Percentiles rank a stretch among this genome's conserved stretches.
These are phyloP conservation scores for Athelia psychrophila DNA, from an alignment of 1,284 basidiomycete genomes.

Conservation along the genomic window DNA sequence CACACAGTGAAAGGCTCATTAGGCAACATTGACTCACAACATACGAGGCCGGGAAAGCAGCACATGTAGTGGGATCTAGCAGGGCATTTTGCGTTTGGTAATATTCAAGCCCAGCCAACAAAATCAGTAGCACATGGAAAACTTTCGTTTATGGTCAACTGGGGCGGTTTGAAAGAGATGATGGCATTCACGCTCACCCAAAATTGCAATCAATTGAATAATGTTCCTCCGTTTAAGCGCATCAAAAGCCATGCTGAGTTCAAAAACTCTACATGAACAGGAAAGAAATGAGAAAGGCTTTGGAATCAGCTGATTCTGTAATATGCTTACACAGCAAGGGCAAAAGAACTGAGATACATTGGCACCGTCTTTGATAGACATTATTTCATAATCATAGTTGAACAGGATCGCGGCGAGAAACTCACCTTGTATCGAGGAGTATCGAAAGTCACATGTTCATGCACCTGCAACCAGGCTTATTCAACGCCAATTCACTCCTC, in stretches of 20 bases:
- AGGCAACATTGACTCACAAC: neutral
- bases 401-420: conserved; percentile 1
- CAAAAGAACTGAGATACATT: conserved; percentile 22
- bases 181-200: conserved; percentile 25
- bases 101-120: conserved; percentile 72
- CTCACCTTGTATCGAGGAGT: conserved; percentile 1
- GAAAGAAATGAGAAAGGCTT: conserved; percentile 47
- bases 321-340: conserved; percentile 12
- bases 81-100: conserved; percentile 66
- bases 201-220: conserved; percentile 34
- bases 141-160: conserved; percentile 35
- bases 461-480: neutral
- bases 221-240: conserved; percentile 26
- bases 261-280: conserved; percentile 32
- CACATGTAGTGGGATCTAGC: conserved; percentile 23
- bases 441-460: conserved; percentile 1
- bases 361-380: conserved; percentile 36
- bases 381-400: conserved; percentile 21
- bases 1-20: neutral
- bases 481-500: neutral
- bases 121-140: conserved; percentile 71
- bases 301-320: conserved; percentile 46
- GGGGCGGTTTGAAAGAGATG: neutral
- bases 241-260: conserved; percentile 17
- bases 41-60: conserved; percentile 1